Base-by-base conservation (phyloP, 352 stramenopile species). In the Stramenopiles sp. region DNA sequence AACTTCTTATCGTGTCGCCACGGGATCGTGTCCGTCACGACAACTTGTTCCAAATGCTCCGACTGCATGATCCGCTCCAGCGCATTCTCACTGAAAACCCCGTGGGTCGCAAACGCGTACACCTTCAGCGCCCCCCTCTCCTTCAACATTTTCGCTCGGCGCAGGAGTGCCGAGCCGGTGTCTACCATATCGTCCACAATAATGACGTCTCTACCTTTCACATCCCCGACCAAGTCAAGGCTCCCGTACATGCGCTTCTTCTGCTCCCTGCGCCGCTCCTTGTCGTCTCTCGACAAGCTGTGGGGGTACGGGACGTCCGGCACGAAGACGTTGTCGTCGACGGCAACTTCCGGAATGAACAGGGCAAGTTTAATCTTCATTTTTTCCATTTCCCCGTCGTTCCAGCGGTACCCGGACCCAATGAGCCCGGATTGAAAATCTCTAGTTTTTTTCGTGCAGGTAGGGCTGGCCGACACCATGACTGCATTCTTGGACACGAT, bases 171-270 rank as follows among this genome's bases (percentile, higher is more conserved):
- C 74, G 83, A 82, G 49, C 81, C 88, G 75, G 85, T 93, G 80
- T 94, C 88, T 48, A 96, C 84, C 73, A 95, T 82, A 79, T 95
- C 89, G 78, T 96, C 89, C 32, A 96, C 88, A 37, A 96, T 85
- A 77, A 96, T 91, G 43, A 93, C 87, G 75, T 94, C 88, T 33
- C 84, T 84, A 32, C 87, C 88, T 33, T 89, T 84, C 25, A 96
- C 84, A 49, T 96, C 86, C 18, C 88, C 88, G 18, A 95, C 84
- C 71, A 95, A 89, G 73, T 92, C 85, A 74, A 81, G 68, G 6
- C 35, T 71, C 12, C 31, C 35, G 4, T 71, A 35, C 2, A 71
- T 4, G 35, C 33, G 53, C 6, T 71, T 71, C 12, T 31, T 31
- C 53, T 71, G 33, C 1, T 71, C 53, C 12, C 33, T 33, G 35